phyloP scores from a whole-genome alignment of 768 basidiomycete species.

The Lactarius quietus region DNA sequence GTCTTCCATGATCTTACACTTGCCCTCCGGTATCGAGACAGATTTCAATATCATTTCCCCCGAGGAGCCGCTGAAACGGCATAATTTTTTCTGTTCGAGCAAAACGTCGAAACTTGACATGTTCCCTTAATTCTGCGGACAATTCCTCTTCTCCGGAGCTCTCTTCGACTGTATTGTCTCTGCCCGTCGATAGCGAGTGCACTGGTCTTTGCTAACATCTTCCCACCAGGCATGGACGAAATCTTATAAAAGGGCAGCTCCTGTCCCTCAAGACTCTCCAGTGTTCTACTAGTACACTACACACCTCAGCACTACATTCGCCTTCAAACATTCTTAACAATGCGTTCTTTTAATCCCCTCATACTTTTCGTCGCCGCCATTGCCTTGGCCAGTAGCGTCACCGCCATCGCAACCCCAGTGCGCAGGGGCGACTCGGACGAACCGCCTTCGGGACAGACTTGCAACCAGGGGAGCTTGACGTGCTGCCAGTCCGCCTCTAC shows the following conservation, averaged over 20 bases:
- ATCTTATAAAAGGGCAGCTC: background rate
- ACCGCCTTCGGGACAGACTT: background rate
- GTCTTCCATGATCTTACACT: background rate
- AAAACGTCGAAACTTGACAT: background rate
- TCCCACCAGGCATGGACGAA: background rate
- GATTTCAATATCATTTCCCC: background rate
- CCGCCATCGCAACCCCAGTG: background rate
- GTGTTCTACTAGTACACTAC: background rate
- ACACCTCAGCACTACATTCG: background rate
- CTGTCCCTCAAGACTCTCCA: background rate
- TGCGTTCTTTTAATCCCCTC: slow-evolving; percentile 1
- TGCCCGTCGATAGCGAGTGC: background rate
- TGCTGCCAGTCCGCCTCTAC: background rate
- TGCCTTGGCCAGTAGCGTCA: background rate
- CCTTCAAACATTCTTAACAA: background rate
- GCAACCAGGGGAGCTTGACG: background rate
- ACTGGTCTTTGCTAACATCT: background rate
- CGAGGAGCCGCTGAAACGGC: background rate
- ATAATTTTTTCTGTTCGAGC: background rate
- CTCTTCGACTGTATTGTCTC: background rate
- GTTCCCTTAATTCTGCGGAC: background rate
- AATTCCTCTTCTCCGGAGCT: background rate
- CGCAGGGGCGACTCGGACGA: background rate
- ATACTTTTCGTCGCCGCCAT: background rate
- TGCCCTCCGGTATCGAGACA: background rate